These are phyloP conservation scores for Daldinia childiae DNA, from an alignment of 495 filamentous ascomycete species.

Conservation along the genomic window DNA sequence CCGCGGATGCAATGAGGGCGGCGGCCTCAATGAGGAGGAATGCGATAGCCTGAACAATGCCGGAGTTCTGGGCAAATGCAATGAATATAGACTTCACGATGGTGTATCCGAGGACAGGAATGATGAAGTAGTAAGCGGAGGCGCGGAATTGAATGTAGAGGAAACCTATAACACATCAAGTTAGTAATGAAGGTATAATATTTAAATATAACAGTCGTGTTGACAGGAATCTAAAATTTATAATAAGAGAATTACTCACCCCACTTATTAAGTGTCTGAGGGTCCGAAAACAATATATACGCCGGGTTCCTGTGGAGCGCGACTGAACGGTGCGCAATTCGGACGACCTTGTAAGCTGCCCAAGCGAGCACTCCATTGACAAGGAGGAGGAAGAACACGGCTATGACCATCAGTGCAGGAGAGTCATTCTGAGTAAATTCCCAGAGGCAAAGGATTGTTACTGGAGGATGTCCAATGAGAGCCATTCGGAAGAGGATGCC, in stretches of 20 bases:
- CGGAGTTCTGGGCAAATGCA: conserved; percentile 77
- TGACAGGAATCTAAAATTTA: neutral
- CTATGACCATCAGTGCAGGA: conserved; percentile 83
- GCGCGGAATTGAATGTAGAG: conserved; percentile 97
- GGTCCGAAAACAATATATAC: conserved; percentile 96
- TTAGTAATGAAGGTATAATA: conserved; percentile 4
- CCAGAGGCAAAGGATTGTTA: conserved; percentile 91
- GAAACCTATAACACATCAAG: conserved; percentile 62
- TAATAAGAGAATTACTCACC: conserved; percentile 48
- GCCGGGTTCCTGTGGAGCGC: conserved; percentile 93
- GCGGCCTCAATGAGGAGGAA: conserved; percentile 85
- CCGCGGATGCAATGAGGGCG: conserved; percentile 78
- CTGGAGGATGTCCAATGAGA: conserved; percentile 92
- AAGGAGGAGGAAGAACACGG: conserved; percentile 87
- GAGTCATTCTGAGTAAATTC: conserved; percentile 91
- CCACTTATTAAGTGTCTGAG: conserved; percentile 94
- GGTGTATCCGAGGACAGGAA: conserved; percentile 80
- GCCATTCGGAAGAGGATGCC: conserved; percentile 93
- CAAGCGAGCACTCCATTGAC: conserved; percentile 81
- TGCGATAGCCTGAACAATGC: conserved; percentile 82
- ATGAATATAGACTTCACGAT: conserved; percentile 92
- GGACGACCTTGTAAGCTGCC: conserved; percentile 89
- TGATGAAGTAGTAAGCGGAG: conserved; percentile 95
- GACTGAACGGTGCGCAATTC: conserved; percentile 86
- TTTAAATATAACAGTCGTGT: neutral